Percentiles rank a stretch among this genome's conserved stretches.
phyloP scores from a whole-genome alignment of 2,329 filamentous ascomycete genomes.

The Cladophialophora bantiana region DNA sequence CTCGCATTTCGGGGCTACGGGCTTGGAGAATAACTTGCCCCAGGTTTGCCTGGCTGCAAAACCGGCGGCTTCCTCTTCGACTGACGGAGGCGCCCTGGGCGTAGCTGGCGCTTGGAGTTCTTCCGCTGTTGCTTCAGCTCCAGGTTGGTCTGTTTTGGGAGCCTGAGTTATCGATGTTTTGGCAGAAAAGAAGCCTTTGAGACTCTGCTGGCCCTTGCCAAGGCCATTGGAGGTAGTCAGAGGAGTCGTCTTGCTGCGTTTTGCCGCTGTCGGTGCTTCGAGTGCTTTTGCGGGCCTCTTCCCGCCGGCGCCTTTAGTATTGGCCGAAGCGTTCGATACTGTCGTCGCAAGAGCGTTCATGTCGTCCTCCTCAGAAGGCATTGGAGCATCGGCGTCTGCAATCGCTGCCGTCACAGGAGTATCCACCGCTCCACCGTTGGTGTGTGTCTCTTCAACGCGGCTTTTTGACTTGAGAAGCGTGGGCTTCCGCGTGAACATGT shows the following conservation, averaged over 20 bases:
- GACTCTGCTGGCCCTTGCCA: conserved; percentile 64
- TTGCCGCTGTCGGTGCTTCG: conserved; percentile 48
- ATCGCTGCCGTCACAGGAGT: background rate
- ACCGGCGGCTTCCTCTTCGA: conserved; percentile 62
- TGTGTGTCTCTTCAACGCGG: conserved; percentile 10
- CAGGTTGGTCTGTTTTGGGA: conserved; percentile 8
- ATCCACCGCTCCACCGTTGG: background rate
- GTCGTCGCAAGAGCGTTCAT: conserved; percentile 11
- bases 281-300: conserved; percentile 51
- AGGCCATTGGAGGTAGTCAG: conserved; percentile 40
- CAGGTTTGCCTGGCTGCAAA: conserved; percentile 79
- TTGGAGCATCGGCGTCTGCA: background rate
- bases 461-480: conserved; percentile 36
- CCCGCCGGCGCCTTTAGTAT: conserved; percentile 39
- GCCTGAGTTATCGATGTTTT: conserved; percentile 49
- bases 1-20: conserved; percentile 78
- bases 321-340: conserved; percentile 11
- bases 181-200: conserved; percentile 81
- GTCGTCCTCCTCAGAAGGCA: background rate
- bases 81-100: conserved; percentile 24
- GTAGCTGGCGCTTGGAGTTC: background rate
- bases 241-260: conserved; percentile 58
- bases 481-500: conserved; percentile 81
- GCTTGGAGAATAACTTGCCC: conserved; percentile 81
- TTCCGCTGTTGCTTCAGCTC: conserved; percentile 8